Conservation (phyloP, 805 yeast species). For the Allodekkera sacchari region DNA sequence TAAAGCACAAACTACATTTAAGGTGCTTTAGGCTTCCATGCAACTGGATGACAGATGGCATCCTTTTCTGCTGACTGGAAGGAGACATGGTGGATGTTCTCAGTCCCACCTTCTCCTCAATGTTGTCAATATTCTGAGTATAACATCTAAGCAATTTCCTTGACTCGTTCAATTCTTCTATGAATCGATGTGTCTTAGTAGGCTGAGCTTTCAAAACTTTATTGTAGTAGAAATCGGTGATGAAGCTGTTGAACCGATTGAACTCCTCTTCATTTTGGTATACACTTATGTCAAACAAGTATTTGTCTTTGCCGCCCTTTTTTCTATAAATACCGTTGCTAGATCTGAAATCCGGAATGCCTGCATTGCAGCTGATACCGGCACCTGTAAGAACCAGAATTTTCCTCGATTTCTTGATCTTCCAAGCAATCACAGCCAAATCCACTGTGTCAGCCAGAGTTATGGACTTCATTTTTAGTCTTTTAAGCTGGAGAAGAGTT, state of each 20-base stretch:
- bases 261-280: slow-evolving; percentile 63
- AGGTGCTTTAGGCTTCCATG: slow-evolving; percentile 83
- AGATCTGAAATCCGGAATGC: slow-evolving; percentile 92
- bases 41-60: slow-evolving; percentile 81
- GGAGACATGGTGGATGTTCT: too few relatives aligned
- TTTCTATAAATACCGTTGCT: slow-evolving; percentile 69
- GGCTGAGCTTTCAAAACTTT: slow-evolving; percentile 63
- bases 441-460: slow-evolving; percentile 11
- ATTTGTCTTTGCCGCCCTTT: slow-evolving; percentile 40
- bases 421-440: slow-evolving; percentile 28
- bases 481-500: too few relatives aligned
- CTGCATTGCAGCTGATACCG: slow-evolving; percentile 94
- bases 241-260: slow-evolving; percentile 75
- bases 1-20: slow-evolving; percentile 66
- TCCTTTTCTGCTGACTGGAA: slow-evolving; percentile 39
- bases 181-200: slow-evolving; percentile 76
- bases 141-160: slow-evolving; percentile 75
- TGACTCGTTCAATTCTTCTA: slow-evolving; percentile 49
- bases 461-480: slow-evolving; percentile 18
- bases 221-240: slow-evolving; percentile 64
- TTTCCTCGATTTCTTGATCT: slow-evolving; percentile 39
- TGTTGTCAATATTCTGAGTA: slow-evolving; percentile 91
- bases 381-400: slow-evolving; percentile 85
- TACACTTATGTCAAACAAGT: slow-evolving; percentile 73
- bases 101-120: slow-evolving; percentile 62